These are phyloP conservation scores for Aechmea fasciata DNA, from an alignment of 176 grass and related monocot genomes.

Conservation along the genomic window DNA sequence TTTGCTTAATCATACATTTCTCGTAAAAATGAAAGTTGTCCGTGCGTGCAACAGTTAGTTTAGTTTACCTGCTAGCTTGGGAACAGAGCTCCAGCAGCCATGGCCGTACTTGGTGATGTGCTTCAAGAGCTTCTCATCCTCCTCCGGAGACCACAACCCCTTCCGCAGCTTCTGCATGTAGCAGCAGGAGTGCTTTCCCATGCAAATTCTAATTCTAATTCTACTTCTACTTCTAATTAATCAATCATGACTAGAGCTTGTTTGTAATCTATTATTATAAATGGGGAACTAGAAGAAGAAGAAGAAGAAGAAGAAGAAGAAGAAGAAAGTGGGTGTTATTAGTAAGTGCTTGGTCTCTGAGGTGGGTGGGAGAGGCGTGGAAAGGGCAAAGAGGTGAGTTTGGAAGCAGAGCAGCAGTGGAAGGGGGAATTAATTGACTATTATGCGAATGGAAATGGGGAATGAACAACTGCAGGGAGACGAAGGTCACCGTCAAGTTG, in stretches of 20 bases:
- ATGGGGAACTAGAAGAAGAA: neutral
- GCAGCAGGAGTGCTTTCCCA: slow-evolving; percentile 21
- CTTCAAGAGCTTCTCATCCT: slow-evolving; percentile 21
- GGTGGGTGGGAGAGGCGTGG: too few relatives aligned
- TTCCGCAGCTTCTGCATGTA: slow-evolving; percentile 24
- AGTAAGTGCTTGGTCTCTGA: neutral
- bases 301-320: neutral
- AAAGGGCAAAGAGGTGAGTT: neutral
- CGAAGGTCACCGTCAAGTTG: too few relatives aligned
- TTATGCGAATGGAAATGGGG: too few relatives aligned
- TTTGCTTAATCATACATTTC: neutral
- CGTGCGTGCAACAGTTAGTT: neutral
- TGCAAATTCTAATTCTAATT: neutral
- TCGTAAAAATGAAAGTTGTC: neutral
- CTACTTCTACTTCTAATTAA: too few relatives aligned
- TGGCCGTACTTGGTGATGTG: slow-evolving; percentile 19
- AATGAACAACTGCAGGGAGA: too few relatives aligned
- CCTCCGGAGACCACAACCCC: slow-evolving; percentile 19
- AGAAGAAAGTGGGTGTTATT: neutral
- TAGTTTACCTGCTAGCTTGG: slow-evolving; percentile 15
- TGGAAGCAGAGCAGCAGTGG: too few relatives aligned
- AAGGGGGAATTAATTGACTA: too few relatives aligned
- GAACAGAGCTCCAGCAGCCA: slow-evolving; percentile 26
- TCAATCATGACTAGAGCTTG: too few relatives aligned
- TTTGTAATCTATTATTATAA: too few relatives aligned